Percentiles rank a stretch among this genome's conserved stretches.
phyloP scores from a whole-genome alignment of 164 flowering plant species.

The Echeveria elegans region DNA sequence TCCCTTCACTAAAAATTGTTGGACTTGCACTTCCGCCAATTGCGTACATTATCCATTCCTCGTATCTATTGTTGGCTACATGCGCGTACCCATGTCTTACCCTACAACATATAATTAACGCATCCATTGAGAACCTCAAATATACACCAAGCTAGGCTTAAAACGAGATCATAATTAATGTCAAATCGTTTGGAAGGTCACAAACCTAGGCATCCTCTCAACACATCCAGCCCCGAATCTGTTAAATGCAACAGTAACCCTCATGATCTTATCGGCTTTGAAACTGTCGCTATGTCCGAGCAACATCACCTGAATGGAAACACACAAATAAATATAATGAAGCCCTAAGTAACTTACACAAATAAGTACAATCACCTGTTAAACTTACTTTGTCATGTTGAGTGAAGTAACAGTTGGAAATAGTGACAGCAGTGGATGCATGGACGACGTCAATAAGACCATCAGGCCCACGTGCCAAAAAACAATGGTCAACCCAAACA shows the following conservation, averaged over 20 bases:
- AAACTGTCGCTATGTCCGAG: conserved; percentile 50
- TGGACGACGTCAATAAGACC: conserved; percentile 54
- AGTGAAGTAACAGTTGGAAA: conserved; percentile 53
- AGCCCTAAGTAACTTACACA: neutral
- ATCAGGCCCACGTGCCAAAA: conserved; percentile 32
- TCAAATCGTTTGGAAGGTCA: neutral
- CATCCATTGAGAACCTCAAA: neutral
- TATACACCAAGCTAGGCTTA: too few relatives aligned
- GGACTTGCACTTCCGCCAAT: conserved; percentile 64
- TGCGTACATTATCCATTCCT: conserved; percentile 58
- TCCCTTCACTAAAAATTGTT: conserved; percentile 60
- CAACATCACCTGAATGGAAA: conserved; percentile 54
- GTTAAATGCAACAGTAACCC: conserved; percentile 57
- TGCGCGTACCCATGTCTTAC: conserved; percentile 58
- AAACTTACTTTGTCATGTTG: conserved; percentile 51
- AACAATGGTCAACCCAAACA: conserved; percentile 71
- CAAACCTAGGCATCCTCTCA: conserved; percentile 75
- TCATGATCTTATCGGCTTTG: conserved; percentile 50
- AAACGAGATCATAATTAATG: neutral
- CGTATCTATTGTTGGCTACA: conserved; percentile 54
- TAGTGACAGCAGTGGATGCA: conserved; percentile 50
- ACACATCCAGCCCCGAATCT: conserved; percentile 56
- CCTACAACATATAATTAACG: conserved; percentile 26
- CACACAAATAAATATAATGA: neutral
- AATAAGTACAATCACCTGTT: neutral